A percentile compares a stretch with the other conserved stretches of the same genome.
These are phyloP conservation scores for Gracilaria domingensis DNA, from an alignment of 23 red algal genomes.

Conservation along the genomic window DNA sequence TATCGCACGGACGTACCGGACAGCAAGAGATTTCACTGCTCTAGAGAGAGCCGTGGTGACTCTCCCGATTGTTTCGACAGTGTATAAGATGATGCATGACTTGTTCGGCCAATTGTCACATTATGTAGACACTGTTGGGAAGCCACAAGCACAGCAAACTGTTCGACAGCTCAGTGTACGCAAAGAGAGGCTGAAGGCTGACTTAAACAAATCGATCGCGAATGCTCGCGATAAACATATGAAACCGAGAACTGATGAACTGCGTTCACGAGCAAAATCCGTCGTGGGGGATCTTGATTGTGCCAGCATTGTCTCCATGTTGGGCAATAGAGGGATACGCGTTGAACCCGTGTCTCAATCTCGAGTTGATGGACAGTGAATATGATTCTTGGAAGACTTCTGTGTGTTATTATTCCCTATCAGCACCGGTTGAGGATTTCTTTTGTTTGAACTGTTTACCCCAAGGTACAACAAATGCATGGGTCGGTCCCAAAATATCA, in stretches of 20 bases:
- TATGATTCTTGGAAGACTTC: not conserved
- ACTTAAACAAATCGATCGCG: constrained; percentile 38
- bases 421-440: not conserved
- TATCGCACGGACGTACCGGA: constrained; percentile 71
- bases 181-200: constrained; percentile 57
- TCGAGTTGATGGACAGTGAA: not conserved
- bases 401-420: not conserved
- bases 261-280: constrained; percentile 29
- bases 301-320: constrained; percentile 30
- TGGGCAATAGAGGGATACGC: constrained; percentile 26
- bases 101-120: not conserved
- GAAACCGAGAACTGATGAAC: constrained; percentile 27
- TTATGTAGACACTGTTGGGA: constrained; percentile 30
- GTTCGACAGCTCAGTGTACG: constrained; percentile 28
- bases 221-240: constrained; percentile 35
- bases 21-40: constrained; percentile 35
- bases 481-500: not conserved
- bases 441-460: no score
- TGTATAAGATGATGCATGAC: not conserved
- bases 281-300: constrained; percentile 47
- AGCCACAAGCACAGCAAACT: constrained; percentile 9
- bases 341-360: constrained; percentile 33
- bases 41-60: constrained; percentile 39
- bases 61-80: not conserved
- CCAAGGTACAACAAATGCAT: no score